Base-by-base conservation (phyloP, 2,329 filamentous ascomycete species). In the Hymenoscyphus fraxineus region DNA sequence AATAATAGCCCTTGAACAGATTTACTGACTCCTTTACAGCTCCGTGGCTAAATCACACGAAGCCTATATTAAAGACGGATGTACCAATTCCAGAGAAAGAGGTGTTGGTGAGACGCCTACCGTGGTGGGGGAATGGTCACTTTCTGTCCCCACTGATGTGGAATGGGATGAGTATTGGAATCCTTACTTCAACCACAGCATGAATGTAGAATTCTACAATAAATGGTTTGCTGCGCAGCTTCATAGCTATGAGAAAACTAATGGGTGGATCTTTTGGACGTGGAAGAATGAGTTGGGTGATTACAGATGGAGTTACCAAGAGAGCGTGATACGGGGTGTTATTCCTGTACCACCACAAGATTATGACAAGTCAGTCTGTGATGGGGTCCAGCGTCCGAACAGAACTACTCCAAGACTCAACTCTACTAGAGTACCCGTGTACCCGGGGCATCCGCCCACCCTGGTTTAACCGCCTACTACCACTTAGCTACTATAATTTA, bases 211-310 rank as follows among this genome's bases (percentile, higher is more conserved):
- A n/a, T 88, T 86, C 73, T 88, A 88, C 72, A 75, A 69, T 58
- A 74, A 79, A 55, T 88, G 81, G 79, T 88, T 84, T 74, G 81
- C 82, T 0, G 84, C 84, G 0, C 85, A 87, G 74, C 78, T 81
- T 0, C 77, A 79, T 55, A 75, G 80, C 0, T 88, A 85, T 69
- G 85, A 88, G 76, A 78, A 76, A 1, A 69, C 69, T 2, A 76
- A 77, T 7, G 84, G 84, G 0, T 87, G 83, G 84, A 73, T 84
- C 2, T 88, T 86, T 70, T 88, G 85, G 85, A 79, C 80, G 0
- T 88, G 85, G 85, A 88, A 87, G 74, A 72, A 74, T 4, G 71
- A 83, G 73, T 16, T 80, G 64, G 77, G 76, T 41, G 80, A 83
- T 67, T 82, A 78, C 74, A 72, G 80, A 27, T 83, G 81, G 82